Percentiles rank a stretch among this genome's conserved stretches.
Evolutionary conservation across 2,329 filamentous ascomycete genomes (phyloP).

Genomic region (Zopfia rhizophila): DNA sequence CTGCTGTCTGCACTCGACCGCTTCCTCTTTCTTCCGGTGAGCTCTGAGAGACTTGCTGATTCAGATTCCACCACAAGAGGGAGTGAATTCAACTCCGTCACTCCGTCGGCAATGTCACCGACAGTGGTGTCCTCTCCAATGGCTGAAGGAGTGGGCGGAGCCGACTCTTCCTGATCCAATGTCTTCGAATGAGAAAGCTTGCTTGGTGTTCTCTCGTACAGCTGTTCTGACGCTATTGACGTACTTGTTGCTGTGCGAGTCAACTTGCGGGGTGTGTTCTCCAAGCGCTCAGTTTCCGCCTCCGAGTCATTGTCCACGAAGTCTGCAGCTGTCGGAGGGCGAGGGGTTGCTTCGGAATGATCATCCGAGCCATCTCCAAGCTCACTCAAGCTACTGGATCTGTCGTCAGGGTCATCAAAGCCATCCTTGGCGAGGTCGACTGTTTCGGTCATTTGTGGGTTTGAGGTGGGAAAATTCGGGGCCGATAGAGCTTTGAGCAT

Average conservation of each 20-base stretch:
- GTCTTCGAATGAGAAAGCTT: constrained; percentile 48
- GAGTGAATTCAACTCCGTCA: constrained; percentile 43
- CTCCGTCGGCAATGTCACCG: constrained; percentile 27
- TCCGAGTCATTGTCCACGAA: constrained; percentile 76
- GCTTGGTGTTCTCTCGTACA: constrained; percentile 49
- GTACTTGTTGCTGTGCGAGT: constrained; percentile 49
- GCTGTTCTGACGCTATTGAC: constrained; percentile 44
- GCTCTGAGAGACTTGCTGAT: constrained; percentile 40
- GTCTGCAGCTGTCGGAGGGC: constrained; percentile 32
- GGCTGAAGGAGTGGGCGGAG: constrained; percentile 38
- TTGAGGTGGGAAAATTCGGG: constrained; percentile 29
- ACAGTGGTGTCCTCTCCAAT: constrained; percentile 27
- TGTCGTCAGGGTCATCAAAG: constrained; percentile 57
- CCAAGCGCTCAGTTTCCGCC: constrained; percentile 92
- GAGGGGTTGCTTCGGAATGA: constrained; percentile 47
- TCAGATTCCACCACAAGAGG: constrained; percentile 45
- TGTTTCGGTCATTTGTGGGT: constrained; percentile 20
- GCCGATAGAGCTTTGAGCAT: constrained; percentile 40
- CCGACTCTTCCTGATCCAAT: constrained; percentile 41
- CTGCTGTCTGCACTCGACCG: constrained; percentile 53
- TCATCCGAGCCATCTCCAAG: constrained; percentile 82
- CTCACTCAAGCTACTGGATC: constrained; percentile 93
- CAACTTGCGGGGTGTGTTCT: constrained; percentile 80
- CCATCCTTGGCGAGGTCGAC: constrained; percentile 18
- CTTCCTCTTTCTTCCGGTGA: constrained; percentile 56